Percentiles rank a stretch among this genome's conserved stretches.
Evolutionary conservation across 148 eudicot species (phyloP).

Genomic region (Amaranthus hypochondriacus): DNA sequence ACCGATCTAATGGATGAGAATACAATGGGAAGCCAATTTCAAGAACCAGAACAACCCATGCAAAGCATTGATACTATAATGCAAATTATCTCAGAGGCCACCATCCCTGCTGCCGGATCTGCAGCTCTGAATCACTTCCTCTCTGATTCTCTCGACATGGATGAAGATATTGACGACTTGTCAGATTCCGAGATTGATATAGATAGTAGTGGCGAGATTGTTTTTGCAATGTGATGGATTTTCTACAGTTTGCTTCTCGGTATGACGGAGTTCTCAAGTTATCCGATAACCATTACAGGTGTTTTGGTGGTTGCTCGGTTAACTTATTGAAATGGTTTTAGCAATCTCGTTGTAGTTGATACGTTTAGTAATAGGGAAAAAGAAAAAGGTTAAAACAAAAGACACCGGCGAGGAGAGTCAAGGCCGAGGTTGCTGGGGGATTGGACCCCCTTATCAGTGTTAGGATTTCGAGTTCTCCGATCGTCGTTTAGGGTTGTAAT

Average conservation of each 20-base stretch:
- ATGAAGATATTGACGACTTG: conserved; percentile 77
- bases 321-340: conserved; percentile 1
- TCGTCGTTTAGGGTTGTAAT: conserved; percentile 17
- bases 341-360: neutral
- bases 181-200: conserved; percentile 81
- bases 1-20: conserved; percentile 72
- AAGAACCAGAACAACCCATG: conserved; percentile 90
- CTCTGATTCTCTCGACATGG: conserved; percentile 50
- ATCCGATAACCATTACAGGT: neutral
- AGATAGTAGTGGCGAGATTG: conserved; percentile 92
- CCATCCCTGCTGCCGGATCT: conserved; percentile 73
- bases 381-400: neutral
- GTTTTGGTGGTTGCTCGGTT: neutral
- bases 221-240: conserved; percentile 65
- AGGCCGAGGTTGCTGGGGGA: conserved; percentile 3
- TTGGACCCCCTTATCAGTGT: conserved; percentile 3
- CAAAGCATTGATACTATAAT: conserved; percentile 75
- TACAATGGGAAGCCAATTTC: conserved; percentile 57
- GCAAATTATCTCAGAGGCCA: conserved; percentile 93
- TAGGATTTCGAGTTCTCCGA: neutral
- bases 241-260: neutral
- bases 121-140: conserved; percentile 31
- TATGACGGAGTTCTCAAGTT: neutral
- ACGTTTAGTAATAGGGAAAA: neutral
- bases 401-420: neutral